Evolutionary conservation across 495 filamentous ascomycete genomes (phyloP).

Genomic region (Trichoderma erinaceum): DNA sequence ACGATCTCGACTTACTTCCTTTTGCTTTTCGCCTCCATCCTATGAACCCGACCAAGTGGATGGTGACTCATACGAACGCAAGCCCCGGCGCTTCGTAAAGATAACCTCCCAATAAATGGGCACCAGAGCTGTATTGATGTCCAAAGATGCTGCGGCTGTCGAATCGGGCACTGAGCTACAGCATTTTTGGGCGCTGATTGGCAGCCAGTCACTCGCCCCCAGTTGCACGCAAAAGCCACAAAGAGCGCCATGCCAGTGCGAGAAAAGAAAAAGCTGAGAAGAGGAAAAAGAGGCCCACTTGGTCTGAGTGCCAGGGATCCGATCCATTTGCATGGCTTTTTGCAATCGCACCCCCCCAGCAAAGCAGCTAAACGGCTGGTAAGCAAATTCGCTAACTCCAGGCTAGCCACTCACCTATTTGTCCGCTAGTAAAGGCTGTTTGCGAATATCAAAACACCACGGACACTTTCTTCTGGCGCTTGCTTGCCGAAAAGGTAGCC

Average conservation of each 20-base stretch:
- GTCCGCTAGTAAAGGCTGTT: neutral
- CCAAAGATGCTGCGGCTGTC: slow-evolving; percentile 8
- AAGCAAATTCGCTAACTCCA: slow-evolving; percentile 3
- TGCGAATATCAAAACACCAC: slow-evolving; percentile 10
- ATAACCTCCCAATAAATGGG: slow-evolving; percentile 14
- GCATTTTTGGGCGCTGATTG: slow-evolving; percentile 10
- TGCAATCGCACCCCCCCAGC: neutral
- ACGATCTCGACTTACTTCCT: neutral
- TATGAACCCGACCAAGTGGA: neutral
- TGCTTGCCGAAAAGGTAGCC: neutral
- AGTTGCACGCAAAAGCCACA: slow-evolving; percentile 8
- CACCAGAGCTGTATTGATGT: slow-evolving; percentile 16
- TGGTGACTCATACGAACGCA: slow-evolving; percentile 4
- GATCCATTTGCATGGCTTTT: neutral
- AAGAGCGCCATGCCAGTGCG: neutral
- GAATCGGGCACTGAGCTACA: slow-evolving; percentile 13
- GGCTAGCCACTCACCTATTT: neutral
- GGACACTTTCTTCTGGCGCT: neutral
- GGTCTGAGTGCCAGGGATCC: neutral
- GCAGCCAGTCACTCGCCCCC: slow-evolving; percentile 3
- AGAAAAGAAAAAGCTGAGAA: neutral
- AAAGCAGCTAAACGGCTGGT: neutral
- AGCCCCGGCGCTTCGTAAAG: slow-evolving; percentile 4
- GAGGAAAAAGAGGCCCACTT: neutral
- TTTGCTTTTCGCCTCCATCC: slow-evolving; percentile 8